Percentiles rank a stretch among this genome's conserved stretches.
These are phyloP conservation scores for Ustilago loliicola DNA, from an alignment of 1,284 basidiomycete genomes.

Conservation along the genomic window DNA sequence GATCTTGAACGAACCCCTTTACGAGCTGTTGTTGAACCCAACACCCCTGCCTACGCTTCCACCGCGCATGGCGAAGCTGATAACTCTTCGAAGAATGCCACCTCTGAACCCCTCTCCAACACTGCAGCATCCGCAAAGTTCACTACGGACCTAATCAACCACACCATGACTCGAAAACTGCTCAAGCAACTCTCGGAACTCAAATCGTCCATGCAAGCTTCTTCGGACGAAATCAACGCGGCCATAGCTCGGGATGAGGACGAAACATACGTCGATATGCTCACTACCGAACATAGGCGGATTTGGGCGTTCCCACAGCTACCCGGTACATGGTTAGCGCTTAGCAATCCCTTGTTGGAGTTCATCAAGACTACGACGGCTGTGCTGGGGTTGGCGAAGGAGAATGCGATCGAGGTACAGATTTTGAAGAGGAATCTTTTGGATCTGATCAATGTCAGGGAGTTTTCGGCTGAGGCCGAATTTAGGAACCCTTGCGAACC, in stretches of 20 bases:
- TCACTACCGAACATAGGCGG: conserved; percentile 72
- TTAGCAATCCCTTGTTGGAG: conserved; percentile 84
- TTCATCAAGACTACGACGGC: conserved; percentile 91
- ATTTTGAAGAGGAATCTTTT: conserved; percentile 89
- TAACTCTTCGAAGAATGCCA: background rate
- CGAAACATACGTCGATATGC: conserved; percentile 73
- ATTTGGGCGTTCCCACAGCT: conserved; percentile 80
- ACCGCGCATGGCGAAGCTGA: background rate
- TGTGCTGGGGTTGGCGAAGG: conserved; percentile 78
- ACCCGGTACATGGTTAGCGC: conserved; percentile 84
- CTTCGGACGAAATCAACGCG: conserved; percentile 63
- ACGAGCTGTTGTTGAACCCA: conserved; percentile 76
- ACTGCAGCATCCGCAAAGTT: conserved; percentile 73
- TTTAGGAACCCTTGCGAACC: conserved; percentile 92
- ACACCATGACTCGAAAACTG: conserved; percentile 84
- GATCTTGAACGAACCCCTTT: conserved; percentile 78
- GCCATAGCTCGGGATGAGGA: conserved; percentile 75
- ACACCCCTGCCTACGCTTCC: conserved; percentile 63
- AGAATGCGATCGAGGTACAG: conserved; percentile 86
- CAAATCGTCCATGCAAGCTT: conserved; percentile 36
- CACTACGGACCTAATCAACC: conserved; percentile 73
- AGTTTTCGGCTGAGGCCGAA: conserved; percentile 75
- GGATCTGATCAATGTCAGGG: conserved; percentile 87
- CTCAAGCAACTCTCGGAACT: conserved; percentile 80
- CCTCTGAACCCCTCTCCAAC: conserved; percentile 73